phyloP scores from a whole-genome alignment of 441 rosid species.

The Gossypium davidsonii region DNA sequence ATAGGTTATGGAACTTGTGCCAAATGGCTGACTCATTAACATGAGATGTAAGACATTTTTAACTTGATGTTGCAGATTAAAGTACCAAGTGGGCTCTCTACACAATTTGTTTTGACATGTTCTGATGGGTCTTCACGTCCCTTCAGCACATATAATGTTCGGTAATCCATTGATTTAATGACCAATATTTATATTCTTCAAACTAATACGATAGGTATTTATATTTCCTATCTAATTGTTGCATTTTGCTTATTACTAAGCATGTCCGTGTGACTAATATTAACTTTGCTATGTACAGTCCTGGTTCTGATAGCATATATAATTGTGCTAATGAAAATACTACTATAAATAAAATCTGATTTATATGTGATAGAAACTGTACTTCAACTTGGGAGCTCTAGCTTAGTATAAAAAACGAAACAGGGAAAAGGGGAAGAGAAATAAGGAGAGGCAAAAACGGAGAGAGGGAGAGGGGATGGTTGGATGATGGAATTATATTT shows the following conservation, averaged over 20 bases:
- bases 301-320: not conserved
- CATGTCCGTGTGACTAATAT: not conserved
- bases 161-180: conserved; percentile 37
- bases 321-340: not conserved
- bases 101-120: conserved; percentile 72
- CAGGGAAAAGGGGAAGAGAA: not conserved
- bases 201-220: not conserved
- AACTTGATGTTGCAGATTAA: conserved; percentile 52
- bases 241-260: not conserved
- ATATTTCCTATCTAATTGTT: not conserved
- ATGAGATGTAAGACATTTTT: not conserved
- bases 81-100: conserved; percentile 73
- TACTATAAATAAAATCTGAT: not conserved
- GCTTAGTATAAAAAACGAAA: not conserved
- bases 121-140: conserved; percentile 78
- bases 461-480: not conserved
- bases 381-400: not conserved
- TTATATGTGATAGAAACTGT: not conserved
- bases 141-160: conserved; percentile 48
- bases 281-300: not conserved
- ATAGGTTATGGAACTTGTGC: not conserved
- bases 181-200: not conserved
- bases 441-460: not conserved
- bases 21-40: not conserved
- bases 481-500: not conserved